These are phyloP conservation scores for Corinectria fuckeliana DNA, from an alignment of 2,329 filamentous ascomycete genomes.

Conservation along the genomic window DNA sequence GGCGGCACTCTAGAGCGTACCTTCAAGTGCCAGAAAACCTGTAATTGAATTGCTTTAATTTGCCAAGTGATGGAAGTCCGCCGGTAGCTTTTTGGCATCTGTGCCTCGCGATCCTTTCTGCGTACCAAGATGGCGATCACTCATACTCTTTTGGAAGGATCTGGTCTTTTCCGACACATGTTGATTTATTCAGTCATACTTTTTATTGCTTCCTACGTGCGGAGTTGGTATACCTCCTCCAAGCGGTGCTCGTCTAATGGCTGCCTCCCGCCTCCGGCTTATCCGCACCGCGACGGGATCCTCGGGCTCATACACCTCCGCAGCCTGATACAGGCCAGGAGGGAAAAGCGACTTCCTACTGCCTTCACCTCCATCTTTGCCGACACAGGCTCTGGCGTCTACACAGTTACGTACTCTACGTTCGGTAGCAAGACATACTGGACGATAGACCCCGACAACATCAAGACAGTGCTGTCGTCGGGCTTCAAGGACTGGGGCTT, in stretches of 20 bases:
- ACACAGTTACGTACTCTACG: background rate
- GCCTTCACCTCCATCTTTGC: constrained; percentile 12
- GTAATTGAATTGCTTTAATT: no score
- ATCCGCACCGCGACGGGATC: constrained; percentile 6
- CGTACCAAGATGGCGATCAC: background rate
- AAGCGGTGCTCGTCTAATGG: background rate
- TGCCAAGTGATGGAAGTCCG: no score
- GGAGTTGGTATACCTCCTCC: background rate
- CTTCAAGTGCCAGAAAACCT: no score
- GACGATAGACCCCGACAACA: constrained; percentile 54
- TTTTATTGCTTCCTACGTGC: background rate
- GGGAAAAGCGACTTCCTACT: constrained; percentile 2
- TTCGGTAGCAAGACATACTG: constrained; percentile 2
- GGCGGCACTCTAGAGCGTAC: no score
- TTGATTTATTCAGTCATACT: background rate
- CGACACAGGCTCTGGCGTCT: background rate
- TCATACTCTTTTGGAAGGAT: background rate
- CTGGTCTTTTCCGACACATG: background rate
- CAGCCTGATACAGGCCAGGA: background rate
- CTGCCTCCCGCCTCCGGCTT: background rate
- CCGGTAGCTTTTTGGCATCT: no score
- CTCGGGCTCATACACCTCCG: background rate
- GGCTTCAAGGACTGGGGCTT: constrained; percentile 55
- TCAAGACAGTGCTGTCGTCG: constrained; percentile 57
- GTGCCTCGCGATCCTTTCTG: background rate